Percentiles rank a stretch among this genome's conserved stretches.
Conservation (phyloP, 345 rosid species). For the Aquilaria malaccensis region DNA sequence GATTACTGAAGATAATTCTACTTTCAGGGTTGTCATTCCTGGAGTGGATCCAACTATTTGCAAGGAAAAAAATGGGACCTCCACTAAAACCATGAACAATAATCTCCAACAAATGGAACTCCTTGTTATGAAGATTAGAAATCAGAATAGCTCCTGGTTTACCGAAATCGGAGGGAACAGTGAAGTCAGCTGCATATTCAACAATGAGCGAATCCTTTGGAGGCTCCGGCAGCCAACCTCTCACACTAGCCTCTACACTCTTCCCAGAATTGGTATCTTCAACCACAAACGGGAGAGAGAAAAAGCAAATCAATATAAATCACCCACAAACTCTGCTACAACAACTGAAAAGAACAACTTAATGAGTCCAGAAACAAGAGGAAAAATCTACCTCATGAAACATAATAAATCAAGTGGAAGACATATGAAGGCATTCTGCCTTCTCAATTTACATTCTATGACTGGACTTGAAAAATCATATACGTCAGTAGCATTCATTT, state of each 20-base stretch:
- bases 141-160: slow-evolving; percentile 71
- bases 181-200: slow-evolving; percentile 63
- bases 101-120: slow-evolving; percentile 65
- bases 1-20: slow-evolving; percentile 77
- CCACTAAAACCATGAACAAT: slow-evolving; percentile 51
- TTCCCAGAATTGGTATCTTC: slow-evolving; percentile 69
- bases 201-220: slow-evolving; percentile 34
- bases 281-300: background rate
- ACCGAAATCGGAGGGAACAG: slow-evolving; percentile 64
- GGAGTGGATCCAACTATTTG: slow-evolving; percentile 82
- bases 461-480: too few relatives aligned
- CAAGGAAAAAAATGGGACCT: slow-evolving; percentile 66
- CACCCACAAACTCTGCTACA: too few relatives aligned
- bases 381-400: too few relatives aligned
- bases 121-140: slow-evolving; percentile 64
- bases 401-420: too few relatives aligned
- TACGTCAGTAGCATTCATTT: too few relatives aligned
- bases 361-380: too few relatives aligned
- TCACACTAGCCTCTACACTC: slow-evolving; percentile 45
- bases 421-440: too few relatives aligned
- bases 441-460: too few relatives aligned
- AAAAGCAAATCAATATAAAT: background rate
- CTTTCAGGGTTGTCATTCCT: slow-evolving; percentile 55
- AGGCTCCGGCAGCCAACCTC: slow-evolving; percentile 63
- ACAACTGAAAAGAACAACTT: too few relatives aligned